Evolutionary conservation across 2,329 filamentous ascomycete genomes (phyloP).

Genomic region (Ceratocystis alfenasii): DNA sequence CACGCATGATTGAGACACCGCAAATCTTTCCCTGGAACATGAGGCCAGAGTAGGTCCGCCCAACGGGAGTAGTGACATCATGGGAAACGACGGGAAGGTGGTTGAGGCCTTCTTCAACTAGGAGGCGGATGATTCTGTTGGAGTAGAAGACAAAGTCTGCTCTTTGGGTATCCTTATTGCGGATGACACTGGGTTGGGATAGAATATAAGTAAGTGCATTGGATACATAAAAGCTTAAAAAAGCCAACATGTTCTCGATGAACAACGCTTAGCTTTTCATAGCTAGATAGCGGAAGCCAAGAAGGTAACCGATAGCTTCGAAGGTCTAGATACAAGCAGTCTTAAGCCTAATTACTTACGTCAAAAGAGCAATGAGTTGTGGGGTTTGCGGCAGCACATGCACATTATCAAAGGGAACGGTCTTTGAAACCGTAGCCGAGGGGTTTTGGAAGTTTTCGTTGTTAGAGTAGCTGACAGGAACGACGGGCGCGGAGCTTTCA

Average conservation of each 20-base stretch:
- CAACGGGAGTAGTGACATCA: slow-evolving; percentile 81
- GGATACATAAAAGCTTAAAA: neutral
- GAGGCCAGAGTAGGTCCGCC: slow-evolving; percentile 75
- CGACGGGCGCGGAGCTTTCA: slow-evolving; percentile 32
- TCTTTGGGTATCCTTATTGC: slow-evolving; percentile 76
- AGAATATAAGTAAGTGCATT: neutral
- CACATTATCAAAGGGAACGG: slow-evolving; percentile 73
- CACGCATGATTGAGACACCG: slow-evolving; percentile 95
- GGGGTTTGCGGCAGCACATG: slow-evolving; percentile 84
- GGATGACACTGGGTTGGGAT: slow-evolving; percentile 61
- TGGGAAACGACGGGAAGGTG: slow-evolving; percentile 86
- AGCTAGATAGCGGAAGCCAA: neutral
- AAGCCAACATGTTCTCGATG: neutral
- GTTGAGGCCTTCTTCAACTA: slow-evolving; percentile 95
- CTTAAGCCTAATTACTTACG: slow-evolving; percentile 52
- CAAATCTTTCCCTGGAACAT: slow-evolving; percentile 98
- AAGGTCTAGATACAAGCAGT: neutral
- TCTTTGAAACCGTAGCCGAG: slow-evolving; percentile 75
- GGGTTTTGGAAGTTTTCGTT: slow-evolving; percentile 65
- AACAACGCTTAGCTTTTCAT: neutral
- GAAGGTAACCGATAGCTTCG: neutral
- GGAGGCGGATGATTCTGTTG: slow-evolving; percentile 89
- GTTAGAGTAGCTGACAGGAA: slow-evolving; percentile 63
- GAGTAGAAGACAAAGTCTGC: slow-evolving; percentile 99
- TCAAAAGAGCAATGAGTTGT: slow-evolving; percentile 91